A percentile compares a stretch with the other conserved stretches of the same genome.
Conservation (phyloP, 2,329 filamentous ascomycete genomes). For the Penicillium freii region DNA sequence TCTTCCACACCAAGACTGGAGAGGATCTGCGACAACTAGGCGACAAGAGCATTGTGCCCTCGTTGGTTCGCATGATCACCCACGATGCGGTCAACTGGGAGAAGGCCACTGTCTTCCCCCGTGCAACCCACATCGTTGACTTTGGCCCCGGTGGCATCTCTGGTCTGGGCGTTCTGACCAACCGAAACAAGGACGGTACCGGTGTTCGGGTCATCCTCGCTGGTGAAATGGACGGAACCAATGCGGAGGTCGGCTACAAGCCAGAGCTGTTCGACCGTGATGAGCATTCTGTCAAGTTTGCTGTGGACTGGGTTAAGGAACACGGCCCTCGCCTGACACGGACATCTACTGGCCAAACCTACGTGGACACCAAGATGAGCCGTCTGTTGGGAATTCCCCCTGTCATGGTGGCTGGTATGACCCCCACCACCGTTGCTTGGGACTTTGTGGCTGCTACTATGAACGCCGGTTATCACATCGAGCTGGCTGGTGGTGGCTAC, state of each 20-base stretch:
- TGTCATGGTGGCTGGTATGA: conserved; percentile 92
- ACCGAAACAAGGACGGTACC: conserved; percentile 98
- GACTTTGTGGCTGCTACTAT: conserved; percentile 56
- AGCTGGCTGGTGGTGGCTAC: conserved; percentile 53
- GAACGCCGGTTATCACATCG: conserved; percentile 50
- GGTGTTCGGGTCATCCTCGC: conserved; percentile 95
- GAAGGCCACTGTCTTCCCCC: conserved; percentile 83
- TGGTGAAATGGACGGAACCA: conserved; percentile 86
- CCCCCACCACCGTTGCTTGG: conserved; percentile 82
- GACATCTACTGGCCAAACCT: conserved; percentile 84
- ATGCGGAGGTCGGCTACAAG: conserved; percentile 93
- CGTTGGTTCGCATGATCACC: conserved; percentile 88
- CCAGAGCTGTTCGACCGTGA: conserved; percentile 96
- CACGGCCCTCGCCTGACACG: conserved; percentile 90
- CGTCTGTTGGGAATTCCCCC: conserved; percentile 79
- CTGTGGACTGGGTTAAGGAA: conserved; percentile 96
- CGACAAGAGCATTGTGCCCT: conserved; percentile 76
- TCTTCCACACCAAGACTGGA: conserved; percentile 87
- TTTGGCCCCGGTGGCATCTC: conserved; percentile 97
- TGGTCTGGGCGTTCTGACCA: conserved; percentile 90
- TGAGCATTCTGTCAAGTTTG: conserved; percentile 90
- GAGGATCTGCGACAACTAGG: conserved; percentile 72
- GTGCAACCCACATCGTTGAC: conserved; percentile 90
- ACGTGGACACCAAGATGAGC: conserved; percentile 96
- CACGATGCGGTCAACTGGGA: conserved; percentile 96